A percentile compares a stretch with the other conserved stretches of the same genome.
Evolutionary conservation across 148 eudicot species (phyloP).

Genomic region (Camellia sinensis): DNA sequence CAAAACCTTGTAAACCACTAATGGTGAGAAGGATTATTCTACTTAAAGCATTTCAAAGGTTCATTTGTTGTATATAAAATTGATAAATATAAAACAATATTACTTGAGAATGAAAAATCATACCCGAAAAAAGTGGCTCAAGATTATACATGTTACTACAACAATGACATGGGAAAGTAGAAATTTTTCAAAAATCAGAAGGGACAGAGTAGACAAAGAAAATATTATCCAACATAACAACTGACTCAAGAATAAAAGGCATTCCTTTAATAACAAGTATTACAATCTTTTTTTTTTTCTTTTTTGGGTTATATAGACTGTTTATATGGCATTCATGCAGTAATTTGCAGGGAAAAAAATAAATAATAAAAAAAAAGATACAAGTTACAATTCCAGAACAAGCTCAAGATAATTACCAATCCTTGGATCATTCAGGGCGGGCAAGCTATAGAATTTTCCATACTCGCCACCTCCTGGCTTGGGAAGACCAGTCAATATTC

Average conservation of each 20-base stretch:
- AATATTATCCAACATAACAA: no score
- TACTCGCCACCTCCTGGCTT: constrained; percentile 73
- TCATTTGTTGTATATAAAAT: not conserved
- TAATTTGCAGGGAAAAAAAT: no score
- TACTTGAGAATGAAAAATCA: not conserved
- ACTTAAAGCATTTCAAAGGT: not conserved
- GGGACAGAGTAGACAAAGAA: no score
- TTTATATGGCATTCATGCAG: no score
- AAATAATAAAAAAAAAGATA: not conserved
- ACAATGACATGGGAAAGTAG: no score
- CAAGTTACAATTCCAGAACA: not conserved
- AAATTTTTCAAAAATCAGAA: no score
- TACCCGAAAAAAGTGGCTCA: no score
- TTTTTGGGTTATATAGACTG: no score
- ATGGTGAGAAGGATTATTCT: not conserved
- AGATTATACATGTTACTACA: no score
- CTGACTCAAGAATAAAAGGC: no score
- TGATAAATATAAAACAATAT: not conserved
- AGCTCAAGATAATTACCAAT: constrained; percentile 38
- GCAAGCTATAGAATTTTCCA: constrained; percentile 64
- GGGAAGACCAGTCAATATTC: constrained; percentile 55
- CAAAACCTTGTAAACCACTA: not conserved
- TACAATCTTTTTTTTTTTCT: no score
- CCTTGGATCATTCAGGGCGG: constrained; percentile 66
- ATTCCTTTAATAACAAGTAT: no score